Evolutionary conservation across 768 basidiomycete species (phyloP), one percentile per base, ranked within the genome.

Genomic region (Mycena floridula): DNA sequence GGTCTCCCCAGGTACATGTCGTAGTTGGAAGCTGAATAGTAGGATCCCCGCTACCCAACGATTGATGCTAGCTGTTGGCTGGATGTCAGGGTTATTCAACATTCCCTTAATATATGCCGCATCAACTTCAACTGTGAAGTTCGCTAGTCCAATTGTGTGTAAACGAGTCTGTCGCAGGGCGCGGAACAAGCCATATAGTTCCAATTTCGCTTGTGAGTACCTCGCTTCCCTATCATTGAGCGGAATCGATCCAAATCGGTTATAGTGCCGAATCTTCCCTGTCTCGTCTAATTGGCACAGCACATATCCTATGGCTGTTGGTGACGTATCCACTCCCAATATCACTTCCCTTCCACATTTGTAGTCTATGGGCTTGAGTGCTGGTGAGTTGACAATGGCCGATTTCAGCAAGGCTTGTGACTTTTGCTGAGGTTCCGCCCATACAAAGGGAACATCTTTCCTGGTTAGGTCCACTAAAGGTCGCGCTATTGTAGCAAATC

Each of bases 151-250:
- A 26, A 68, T 57, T 11, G 67, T 25, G 22, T 58, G 57, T 0
- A 58, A 43, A 23, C 59, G 56, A 26, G 58, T 48, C 0, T 50
- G 37, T n/a, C 41, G 43, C 11, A 55, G 38, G 0, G 62, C 54
- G 0, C 63, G 49, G 37, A 53, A 65, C 0, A 72, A 37, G 0
- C 72, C 65, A 40, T 61, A 72, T 0, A 72, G 42, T 48, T 74
- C 68, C 0, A 61, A 24, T 37, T 76, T 74, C 0, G 66, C 58
- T 37, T 71, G 69, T 1, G 65, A 68, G 45, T 60, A 69, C 0
- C 53, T 22, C 2, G 54, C 44, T 48, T 70, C 63, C 0, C 60
- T 20, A 0, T 62, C 58, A 28, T 67, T 68, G 21, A 72, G 54
- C 0, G 62, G 51, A 1, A 74, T 66, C 0, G 66, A 74, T 0